Conservation (phyloP, 768 basidiomycete species). For the Hortiboletus flavorubellus region DNA sequence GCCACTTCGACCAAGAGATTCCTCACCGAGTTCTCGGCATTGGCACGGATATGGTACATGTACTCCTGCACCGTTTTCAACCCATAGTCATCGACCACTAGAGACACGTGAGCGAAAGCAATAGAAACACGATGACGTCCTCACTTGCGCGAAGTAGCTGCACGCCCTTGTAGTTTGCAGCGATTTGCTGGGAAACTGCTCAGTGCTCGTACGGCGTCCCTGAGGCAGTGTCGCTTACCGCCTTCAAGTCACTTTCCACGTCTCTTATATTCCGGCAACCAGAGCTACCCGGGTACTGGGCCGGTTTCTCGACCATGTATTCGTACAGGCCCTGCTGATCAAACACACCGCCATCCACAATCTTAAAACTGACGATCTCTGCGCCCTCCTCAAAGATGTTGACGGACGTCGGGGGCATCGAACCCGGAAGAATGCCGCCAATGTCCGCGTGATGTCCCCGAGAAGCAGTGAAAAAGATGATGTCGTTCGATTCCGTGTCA, state of each 20-base stretch:
- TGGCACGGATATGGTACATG: constrained; percentile 86
- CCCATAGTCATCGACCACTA: constrained; percentile 85
- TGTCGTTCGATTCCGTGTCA: constrained; percentile 54
- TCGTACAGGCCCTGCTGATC: constrained; percentile 71
- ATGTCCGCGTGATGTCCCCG: constrained; percentile 94
- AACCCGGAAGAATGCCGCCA: constrained; percentile 88
- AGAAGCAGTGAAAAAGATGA: constrained; percentile 92
- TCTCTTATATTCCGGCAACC: constrained; percentile 85
- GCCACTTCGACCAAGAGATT: constrained; percentile 75
- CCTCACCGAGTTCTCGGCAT: constrained; percentile 86
- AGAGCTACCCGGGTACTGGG: constrained; percentile 78
- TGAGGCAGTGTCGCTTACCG: constrained; percentile 46
- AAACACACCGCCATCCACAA: constrained; percentile 80
- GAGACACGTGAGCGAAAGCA: constrained; percentile 5
- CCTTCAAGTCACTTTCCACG: constrained; percentile 90
- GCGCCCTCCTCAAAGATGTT: constrained; percentile 95
- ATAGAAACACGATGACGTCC: constrained; percentile 19
- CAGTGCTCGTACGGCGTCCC: neutral
- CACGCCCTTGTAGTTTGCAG: constrained; percentile 90
- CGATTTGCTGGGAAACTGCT: constrained; percentile 65
- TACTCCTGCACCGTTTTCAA: constrained; percentile 87
- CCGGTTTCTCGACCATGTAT: constrained; percentile 80
- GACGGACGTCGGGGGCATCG: constrained; percentile 92
- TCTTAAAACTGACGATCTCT: constrained; percentile 86
- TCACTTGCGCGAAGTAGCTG: constrained; percentile 77